Evolutionary conservation across 2,329 filamentous ascomycete genomes (phyloP).

Genomic region (Parasarocladium wereldwijsianum): DNA sequence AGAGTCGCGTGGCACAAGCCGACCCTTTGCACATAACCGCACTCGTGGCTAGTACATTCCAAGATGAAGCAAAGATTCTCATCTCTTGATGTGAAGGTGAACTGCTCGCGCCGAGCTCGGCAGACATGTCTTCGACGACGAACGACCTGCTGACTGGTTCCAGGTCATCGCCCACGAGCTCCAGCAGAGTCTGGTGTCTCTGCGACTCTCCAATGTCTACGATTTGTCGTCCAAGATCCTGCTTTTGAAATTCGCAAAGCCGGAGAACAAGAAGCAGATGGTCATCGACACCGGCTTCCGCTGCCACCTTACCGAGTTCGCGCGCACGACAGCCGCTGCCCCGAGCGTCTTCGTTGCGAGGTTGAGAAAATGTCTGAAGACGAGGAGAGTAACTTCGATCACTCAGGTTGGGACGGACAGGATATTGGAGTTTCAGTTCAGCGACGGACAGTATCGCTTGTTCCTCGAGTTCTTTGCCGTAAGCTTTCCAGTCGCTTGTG

Average conservation of each 20-base stretch:
- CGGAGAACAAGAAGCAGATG: slow-evolving; percentile 76
- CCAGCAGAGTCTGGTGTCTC: slow-evolving; percentile 54
- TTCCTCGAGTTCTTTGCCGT: slow-evolving; percentile 90
- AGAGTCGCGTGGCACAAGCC: not conserved
- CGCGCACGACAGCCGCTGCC: slow-evolving; percentile 67
- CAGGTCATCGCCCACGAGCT: slow-evolving; percentile 94
- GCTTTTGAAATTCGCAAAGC: slow-evolving; percentile 86
- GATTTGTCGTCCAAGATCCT: slow-evolving; percentile 93
- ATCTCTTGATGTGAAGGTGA: slow-evolving; percentile 61
- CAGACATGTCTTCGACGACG: not conserved
- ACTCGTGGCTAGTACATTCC: too few species aligned
- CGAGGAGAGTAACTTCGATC: slow-evolving; percentile 66
- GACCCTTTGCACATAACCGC: too few species aligned
- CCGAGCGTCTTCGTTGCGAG: slow-evolving; percentile 77
- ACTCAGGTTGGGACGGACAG: slow-evolving; percentile 84
- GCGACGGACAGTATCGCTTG: slow-evolving; percentile 74
- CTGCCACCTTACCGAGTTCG: slow-evolving; percentile 84
- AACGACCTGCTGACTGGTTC: not conserved
- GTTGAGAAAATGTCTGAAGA: slow-evolving; percentile 78
- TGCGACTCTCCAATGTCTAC: slow-evolving; percentile 88
- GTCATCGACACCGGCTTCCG: slow-evolving; percentile 92
- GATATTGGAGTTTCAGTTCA: slow-evolving; percentile 84
- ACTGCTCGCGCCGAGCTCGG: not conserved
- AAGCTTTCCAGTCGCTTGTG: too few species aligned
- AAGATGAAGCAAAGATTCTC: slow-evolving; percentile 70